Conservation (phyloP, 1,139 yeast genomes). For the Debaryomycetaceae sp. region DNA sequence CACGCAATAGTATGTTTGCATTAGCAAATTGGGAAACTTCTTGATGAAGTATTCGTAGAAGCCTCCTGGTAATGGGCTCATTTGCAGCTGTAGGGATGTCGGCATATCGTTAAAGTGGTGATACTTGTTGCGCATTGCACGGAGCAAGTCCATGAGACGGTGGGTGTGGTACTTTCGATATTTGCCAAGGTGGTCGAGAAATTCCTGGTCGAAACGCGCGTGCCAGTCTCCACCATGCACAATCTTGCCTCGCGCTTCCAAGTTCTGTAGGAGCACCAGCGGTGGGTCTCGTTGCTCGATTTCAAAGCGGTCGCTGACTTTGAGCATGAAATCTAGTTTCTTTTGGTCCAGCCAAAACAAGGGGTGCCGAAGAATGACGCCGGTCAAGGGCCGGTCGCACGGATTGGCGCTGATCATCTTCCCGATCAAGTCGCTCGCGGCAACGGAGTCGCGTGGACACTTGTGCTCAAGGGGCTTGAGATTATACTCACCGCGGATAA, state of each 20-base stretch:
- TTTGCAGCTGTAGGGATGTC: conserved; percentile 38
- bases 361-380: conserved; percentile 67
- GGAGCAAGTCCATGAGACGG: conserved; percentile 68
- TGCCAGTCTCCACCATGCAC: conserved; percentile 74
- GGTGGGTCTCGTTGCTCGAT: conserved; percentile 84
- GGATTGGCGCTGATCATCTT: conserved; percentile 69
- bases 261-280: conserved; percentile 44
- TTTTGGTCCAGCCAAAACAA: conserved; percentile 73
- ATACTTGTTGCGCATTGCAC: conserved; percentile 86
- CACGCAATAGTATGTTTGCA: conserved; percentile 65
- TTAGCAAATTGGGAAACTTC: conserved; percentile 67
- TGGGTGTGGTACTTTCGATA: conserved; percentile 79
- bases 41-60: conserved; percentile 65
- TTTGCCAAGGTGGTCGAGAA: conserved; percentile 77
- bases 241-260: conserved; percentile 50
- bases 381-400: conserved; percentile 60
- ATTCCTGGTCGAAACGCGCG: conserved; percentile 51
- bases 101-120: conserved; percentile 93
- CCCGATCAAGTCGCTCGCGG: conserved; percentile 61
- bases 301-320: conserved; percentile 87
- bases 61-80: conserved; percentile 79
- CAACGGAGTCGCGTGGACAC: conserved; percentile 41
- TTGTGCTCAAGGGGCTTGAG: conserved; percentile 32
- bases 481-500: conserved; percentile 60
- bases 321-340: conserved; percentile 70